A percentile compares a stretch with the other conserved stretches of the same genome.
phyloP scores from a whole-genome alignment of 176 grass and related monocot genomes.

The Leersia perrieri region DNA sequence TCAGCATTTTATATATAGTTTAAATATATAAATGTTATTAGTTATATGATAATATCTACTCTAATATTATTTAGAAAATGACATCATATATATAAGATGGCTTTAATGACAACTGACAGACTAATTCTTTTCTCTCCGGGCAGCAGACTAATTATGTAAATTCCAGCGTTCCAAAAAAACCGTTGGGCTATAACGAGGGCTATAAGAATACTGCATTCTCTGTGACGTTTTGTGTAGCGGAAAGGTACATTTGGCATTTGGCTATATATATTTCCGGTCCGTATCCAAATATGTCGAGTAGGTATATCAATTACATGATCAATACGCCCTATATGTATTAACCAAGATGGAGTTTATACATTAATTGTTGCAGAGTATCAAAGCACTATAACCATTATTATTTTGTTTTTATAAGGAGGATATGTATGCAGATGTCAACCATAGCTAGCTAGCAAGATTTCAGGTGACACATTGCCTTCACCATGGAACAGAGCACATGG shows the following conservation, averaged over 20 bases:
- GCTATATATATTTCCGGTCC: not conserved
- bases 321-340: not conserved
- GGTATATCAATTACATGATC: not conserved
- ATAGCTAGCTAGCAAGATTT: constrained; percentile 4
- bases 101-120: too few species aligned
- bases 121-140: too few species aligned
- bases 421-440: not conserved
- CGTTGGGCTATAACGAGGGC: too few species aligned
- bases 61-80: not conserved
- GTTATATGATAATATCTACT: not conserved
- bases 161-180: too few species aligned
- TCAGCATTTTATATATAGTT: not conserved
- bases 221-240: not conserved
- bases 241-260: not conserved
- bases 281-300: not conserved
- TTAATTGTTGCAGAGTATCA: not conserved
- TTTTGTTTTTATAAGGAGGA: not conserved
- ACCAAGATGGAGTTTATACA: not conserved
- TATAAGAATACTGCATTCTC: not conserved
- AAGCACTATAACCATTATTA: not conserved
- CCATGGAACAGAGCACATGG: constrained; percentile 44
- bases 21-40: not conserved
- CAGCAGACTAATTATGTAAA: too few species aligned
- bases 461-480: constrained; percentile 49
- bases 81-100: too few species aligned